Evolutionary conservation across 345 rosid species (phyloP), one percentile per base, ranked within the genome.

Genomic region (Populus pruinosa): DNA sequence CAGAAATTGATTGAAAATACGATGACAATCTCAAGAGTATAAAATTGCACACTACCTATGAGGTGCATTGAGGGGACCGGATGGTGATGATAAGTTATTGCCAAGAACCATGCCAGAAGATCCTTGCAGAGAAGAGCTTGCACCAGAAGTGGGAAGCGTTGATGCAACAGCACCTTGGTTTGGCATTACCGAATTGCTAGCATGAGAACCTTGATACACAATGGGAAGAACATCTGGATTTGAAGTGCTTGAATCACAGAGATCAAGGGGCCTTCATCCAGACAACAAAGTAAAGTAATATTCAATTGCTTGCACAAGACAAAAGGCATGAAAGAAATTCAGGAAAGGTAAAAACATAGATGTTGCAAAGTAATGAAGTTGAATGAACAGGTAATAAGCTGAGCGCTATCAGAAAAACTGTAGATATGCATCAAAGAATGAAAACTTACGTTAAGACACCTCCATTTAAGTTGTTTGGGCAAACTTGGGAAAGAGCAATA

Each of bases 261-360:
- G 87, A 87, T 96, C 98, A 80, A 90, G 92, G 71, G 99, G 99
- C 93, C 99, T 96, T 84, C 89, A 89, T 82, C 84, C 83, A 78
- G 73, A 85, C 72, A 78, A 76, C 35, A 84, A 77, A 79, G 74
- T 49, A 69, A 82, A 70, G 74, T 82, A 62, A 76, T 21, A 69
- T 69, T 63, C 75, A 78, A 66, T 35, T 18, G 41, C 41, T 55
- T 39, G 74, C 69, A 79, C 38, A 68, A 76, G 33, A 73, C 29
- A 75, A 73, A 49, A 38, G 53, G 59, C 77, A 4, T 39, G 23
- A 55, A 25, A 71, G 29, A 59, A 31, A 72, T 18, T 12, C 21
- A 59, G 35, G 33, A 25, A 72, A n/a, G 5, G 33, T 39, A 49
- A 8, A 27, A 16, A 43, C 18, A 62, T 4, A 1, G 53, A 18